Conservation (phyloP, 495 filamentous ascomycete genomes). For the Endocarpon pusillum region DNA sequence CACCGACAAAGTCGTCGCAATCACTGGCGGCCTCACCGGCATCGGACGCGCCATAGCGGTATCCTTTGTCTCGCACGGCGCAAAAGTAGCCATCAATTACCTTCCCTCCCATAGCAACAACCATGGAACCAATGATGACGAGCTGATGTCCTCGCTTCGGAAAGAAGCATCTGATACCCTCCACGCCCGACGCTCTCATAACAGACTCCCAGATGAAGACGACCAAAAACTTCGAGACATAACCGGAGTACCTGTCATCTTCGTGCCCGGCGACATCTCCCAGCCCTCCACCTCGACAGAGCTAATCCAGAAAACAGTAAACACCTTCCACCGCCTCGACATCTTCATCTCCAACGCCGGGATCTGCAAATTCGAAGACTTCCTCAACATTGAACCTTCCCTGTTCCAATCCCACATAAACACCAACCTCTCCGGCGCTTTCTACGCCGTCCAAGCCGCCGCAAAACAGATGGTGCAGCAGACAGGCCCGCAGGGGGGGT, state of each 20-base stretch:
- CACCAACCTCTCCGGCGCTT: constrained; percentile 75
- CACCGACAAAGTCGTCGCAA: constrained; percentile 50
- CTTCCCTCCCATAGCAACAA: no score
- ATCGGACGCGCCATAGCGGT: constrained; percentile 64
- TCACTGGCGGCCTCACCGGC: constrained; percentile 61
- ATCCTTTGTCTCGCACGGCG: constrained; percentile 52
- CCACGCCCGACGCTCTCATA: constrained; percentile 20
- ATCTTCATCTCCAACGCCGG: constrained; percentile 82
- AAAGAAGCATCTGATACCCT: constrained; percentile 31
- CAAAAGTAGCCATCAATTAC: constrained; percentile 53
- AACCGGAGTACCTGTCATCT: no score
- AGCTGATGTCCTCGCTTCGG: constrained; percentile 36
- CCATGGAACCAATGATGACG: constrained; percentile 31
- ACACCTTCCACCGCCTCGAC: constrained; percentile 45
- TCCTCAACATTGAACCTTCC: constrained; percentile 45
- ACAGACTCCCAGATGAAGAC: no score
- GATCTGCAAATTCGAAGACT: constrained; percentile 67
- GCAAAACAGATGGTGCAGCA: constrained; percentile 54
- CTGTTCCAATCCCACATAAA: constrained; percentile 48
- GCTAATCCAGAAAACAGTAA: constrained; percentile 39
- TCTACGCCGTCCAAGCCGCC: constrained; percentile 70
- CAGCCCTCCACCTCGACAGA: constrained; percentile 41
- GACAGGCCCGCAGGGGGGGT: constrained; percentile 46
- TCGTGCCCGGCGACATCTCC: constrained; percentile 49
- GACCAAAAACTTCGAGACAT: no score